Evolutionary conservation across 1,139 yeast genomes (phyloP).

Genomic region (Sugiyamaella neomexicana): DNA sequence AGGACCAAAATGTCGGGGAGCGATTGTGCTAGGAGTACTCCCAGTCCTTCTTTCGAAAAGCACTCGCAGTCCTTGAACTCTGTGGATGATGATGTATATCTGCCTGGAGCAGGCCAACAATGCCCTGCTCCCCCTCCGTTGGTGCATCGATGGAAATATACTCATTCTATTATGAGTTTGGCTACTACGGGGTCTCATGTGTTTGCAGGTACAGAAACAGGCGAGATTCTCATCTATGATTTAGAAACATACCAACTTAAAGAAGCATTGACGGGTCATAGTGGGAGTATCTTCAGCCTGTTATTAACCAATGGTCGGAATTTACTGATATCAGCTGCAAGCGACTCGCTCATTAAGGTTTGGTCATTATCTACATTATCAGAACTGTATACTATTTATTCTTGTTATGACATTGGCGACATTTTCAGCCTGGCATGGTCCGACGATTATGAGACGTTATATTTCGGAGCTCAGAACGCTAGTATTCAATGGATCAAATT

Average conservation of each 20-base stretch:
- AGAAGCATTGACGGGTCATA: conserved; percentile 54
- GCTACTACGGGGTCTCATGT: conserved; percentile 62
- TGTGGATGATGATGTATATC: conserved; percentile 14
- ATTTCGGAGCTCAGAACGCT: conserved; percentile 91
- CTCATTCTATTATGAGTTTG: conserved; percentile 74
- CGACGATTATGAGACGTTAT: conserved; percentile 58
- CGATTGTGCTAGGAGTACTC: conserved; percentile 29
- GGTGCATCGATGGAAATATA: conserved; percentile 75
- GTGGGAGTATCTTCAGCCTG: conserved; percentile 72
- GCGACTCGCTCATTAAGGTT: conserved; percentile 83
- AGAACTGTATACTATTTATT: conserved; percentile 67
- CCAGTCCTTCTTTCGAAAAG: conserved; percentile 20
- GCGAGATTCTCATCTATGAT: conserved; percentile 74
- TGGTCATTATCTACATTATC: conserved; percentile 57
- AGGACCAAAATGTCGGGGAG: not conserved
- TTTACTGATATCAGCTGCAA: conserved; percentile 77
- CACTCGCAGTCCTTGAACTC: conserved; percentile 7
- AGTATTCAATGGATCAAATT: conserved; percentile 70
- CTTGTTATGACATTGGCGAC: conserved; percentile 88
- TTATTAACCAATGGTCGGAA: conserved; percentile 44
- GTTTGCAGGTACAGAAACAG: conserved; percentile 93
- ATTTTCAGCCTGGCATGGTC: conserved; percentile 82
- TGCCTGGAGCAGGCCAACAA: conserved; percentile 13
- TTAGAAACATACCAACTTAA: conserved; percentile 59
- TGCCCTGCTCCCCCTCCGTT: conserved; percentile 30